A percentile compares a stretch with the other conserved stretches of the same genome.
These are phyloP conservation scores for Trichoderma cornu-damae DNA, from an alignment of 2,329 filamentous ascomycete genomes.

Conservation along the genomic window DNA sequence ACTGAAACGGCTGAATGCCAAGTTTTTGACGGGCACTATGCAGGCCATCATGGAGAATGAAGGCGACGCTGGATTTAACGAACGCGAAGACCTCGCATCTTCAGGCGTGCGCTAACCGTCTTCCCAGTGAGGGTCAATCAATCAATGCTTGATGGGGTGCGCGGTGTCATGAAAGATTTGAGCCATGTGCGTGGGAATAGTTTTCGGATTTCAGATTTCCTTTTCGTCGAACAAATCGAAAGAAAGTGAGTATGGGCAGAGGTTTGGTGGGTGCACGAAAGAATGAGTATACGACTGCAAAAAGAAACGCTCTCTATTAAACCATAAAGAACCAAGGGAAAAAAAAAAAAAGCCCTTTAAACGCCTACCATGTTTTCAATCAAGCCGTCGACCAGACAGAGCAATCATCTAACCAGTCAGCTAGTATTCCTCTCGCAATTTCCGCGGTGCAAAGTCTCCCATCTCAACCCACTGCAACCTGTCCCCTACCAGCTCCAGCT, in stretches of 20 bases:
- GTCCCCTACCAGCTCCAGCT: conserved; percentile 5
- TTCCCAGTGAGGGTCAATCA: not conserved
- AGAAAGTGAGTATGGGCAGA: too few species aligned
- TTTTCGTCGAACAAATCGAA: too few species aligned
- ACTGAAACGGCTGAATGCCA: conserved; percentile 27
- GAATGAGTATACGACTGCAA: not conserved
- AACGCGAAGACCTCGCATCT: not conserved
- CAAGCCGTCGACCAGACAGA: not conserved
- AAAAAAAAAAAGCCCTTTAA: too few species aligned
- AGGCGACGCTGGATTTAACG: too few species aligned
- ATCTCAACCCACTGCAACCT: conserved; percentile 3
- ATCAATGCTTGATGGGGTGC: not conserved
- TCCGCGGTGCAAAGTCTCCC: conserved; percentile 8
- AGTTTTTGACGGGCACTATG: conserved; percentile 25
- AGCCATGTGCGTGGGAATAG: not conserved
- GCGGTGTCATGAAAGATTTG: not conserved
- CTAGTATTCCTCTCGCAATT: not conserved
- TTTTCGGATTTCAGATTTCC: not conserved
- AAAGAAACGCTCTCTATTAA: not conserved
- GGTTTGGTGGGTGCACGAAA: not conserved
- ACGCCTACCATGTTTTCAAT: not conserved
- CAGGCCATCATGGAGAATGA: not conserved
- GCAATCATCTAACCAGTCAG: not conserved
- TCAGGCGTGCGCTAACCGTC: too few species aligned
- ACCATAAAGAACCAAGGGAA: not conserved